These are phyloP conservation scores for Ceriops zippeliana DNA, from an alignment of 345 rosid genomes.

Conservation along the genomic window DNA sequence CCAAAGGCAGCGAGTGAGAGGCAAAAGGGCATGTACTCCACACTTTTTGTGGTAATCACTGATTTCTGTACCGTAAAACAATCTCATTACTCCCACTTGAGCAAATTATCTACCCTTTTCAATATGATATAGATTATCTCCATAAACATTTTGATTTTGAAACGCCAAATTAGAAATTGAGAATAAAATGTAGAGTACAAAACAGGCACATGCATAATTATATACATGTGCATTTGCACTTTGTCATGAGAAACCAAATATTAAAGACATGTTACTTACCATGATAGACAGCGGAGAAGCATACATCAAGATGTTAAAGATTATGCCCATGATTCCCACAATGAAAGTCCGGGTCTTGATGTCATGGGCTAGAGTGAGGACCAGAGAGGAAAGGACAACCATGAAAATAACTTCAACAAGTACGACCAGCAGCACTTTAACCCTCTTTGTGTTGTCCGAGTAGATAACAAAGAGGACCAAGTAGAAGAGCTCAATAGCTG, in stretches of 20 bases:
- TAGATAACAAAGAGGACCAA: constrained; percentile 42
- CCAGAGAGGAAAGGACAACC: constrained; percentile 28
- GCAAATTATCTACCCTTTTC: too few species aligned
- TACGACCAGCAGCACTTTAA: constrained; percentile 26
- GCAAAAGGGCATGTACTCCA: constrained; percentile 85
- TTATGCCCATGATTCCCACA: constrained; percentile 60
- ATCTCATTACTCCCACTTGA: background rate
- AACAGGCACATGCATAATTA: too few species aligned
- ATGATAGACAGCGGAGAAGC: constrained; percentile 79
- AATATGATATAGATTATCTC: too few species aligned
- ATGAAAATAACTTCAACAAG: constrained; percentile 41
- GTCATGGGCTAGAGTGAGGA: constrained; percentile 47
- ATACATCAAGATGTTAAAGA: constrained; percentile 75
- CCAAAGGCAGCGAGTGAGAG: constrained; percentile 63
- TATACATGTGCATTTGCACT: too few species aligned
- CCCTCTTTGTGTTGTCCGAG: constrained; percentile 38
- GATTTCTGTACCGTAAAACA: constrained; percentile 47
- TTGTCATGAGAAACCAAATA: too few species aligned
- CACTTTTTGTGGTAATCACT: constrained; percentile 77
- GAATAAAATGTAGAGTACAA: too few species aligned
- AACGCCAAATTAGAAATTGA: too few species aligned
- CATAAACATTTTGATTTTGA: too few species aligned
- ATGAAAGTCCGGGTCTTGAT: constrained; percentile 39
- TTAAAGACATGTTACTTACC: constrained; percentile 38
- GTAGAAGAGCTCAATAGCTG: constrained; percentile 52